Percentiles rank a stretch among this genome's conserved stretches.
phyloP scores from a whole-genome alignment of 148 eudicot genomes.

The Vaccinium myrtillus region DNA sequence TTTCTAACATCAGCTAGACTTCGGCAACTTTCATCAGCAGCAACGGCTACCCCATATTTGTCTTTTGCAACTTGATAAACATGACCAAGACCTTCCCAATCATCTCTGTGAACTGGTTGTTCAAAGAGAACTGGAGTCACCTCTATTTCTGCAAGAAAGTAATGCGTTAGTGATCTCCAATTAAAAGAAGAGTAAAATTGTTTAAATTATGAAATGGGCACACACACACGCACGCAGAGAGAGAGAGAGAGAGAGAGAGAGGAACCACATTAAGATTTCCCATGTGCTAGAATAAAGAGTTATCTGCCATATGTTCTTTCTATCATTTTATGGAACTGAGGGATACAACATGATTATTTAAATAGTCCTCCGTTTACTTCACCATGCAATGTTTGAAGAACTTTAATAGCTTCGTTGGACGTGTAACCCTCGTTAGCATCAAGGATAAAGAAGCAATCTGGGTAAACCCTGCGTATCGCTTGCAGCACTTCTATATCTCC shows the following conservation, averaged over 20 bases:
- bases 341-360: neutral
- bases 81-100: slow-evolving; percentile 81
- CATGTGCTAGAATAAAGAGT: neutral
- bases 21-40: slow-evolving; percentile 93
- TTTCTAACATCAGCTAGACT: slow-evolving; percentile 63
- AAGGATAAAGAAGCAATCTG: slow-evolving; percentile 67
- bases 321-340: neutral
- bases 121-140: slow-evolving; percentile 81
- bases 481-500: slow-evolving; percentile 70
- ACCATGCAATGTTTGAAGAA: slow-evolving; percentile 73
- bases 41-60: slow-evolving; percentile 72
- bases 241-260: neutral
- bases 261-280: neutral
- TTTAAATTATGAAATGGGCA: neutral
- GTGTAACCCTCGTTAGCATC: slow-evolving; percentile 94
- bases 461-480: slow-evolving; percentile 59
- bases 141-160: slow-evolving; percentile 57
- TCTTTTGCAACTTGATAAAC: slow-evolving; percentile 61
- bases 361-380: slow-evolving; percentile 9
- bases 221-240: neutral
- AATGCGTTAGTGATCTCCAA: neutral
- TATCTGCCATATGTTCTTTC: neutral
- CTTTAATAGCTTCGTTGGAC: slow-evolving; percentile 68
- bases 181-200: neutral
- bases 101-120: slow-evolving; percentile 91